Evolutionary conservation across 1,139 yeast genomes (phyloP), one percentile per base, ranked within the genome.

Genomic region (Pneumocystis jirovecii): DNA sequence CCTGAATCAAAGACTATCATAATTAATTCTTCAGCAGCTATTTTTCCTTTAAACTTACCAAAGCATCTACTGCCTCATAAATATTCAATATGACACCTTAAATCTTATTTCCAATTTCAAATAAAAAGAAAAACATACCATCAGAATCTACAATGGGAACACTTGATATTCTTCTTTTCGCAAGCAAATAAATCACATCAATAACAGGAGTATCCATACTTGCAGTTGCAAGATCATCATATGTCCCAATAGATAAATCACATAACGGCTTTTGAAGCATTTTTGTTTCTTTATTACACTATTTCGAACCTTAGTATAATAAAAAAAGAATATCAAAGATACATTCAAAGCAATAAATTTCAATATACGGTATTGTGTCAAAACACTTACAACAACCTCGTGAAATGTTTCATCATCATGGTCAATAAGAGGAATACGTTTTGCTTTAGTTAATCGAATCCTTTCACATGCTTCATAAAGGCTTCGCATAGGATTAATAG

Each of bases 281-380:
- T 72, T 89, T 85, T 3, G 96, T 91, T 74, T 95, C 97, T 75
- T 90, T 50, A 50, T 50, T 25, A 50, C 57, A 50, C 57, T 50
- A 50, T 25, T 50, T 25, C 89, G 77, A 98, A 95, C 69, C 70
- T 63, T 19, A 39, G 6, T 17, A 34, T 19, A 60, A 60, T 31
- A 29, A 31, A 12, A 21, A 6, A 60, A 21, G 25, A 10, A 29
- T 12, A 29, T 4, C 4, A 8, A 60, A 21, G 70, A 15, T 63
- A 70, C 72, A 75, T 95, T 93, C 75, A 93, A 82, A 6, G 97
- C 95, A 45, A 95, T 96, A 73, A 95, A 95, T 76, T 95, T 93
- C 72, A 95, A 81, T 67, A 95, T 93, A 74, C 99, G 85, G 77
- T 95, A 95, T 77, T 95, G 98, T 0, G 99, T 95, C 72, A 95